phyloP scores from a whole-genome alignment of 768 basidiomycete genomes.

The Rhodotorula diobovata region DNA sequence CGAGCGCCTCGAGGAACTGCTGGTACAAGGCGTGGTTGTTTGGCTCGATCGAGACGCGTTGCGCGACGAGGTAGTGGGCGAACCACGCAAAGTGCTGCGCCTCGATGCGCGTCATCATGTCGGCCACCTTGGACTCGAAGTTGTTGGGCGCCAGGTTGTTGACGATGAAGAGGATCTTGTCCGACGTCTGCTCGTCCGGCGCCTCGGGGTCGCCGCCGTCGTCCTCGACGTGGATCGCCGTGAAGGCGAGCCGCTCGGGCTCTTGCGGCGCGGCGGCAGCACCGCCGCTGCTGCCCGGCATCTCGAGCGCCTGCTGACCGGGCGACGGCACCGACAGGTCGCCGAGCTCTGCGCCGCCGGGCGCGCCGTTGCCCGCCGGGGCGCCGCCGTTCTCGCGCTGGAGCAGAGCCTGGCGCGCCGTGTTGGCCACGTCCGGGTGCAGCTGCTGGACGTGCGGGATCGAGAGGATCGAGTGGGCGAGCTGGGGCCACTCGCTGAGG shows the following conservation, averaged over 20 bases:
- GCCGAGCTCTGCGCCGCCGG: conserved; percentile 40
- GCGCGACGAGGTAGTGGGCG: conserved; percentile 93
- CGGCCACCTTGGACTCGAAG: conserved; percentile 76
- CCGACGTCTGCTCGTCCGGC: conserved; percentile 81
- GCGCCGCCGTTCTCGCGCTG: conserved; percentile 34
- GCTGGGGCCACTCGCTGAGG: conserved; percentile 82
- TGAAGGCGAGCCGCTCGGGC: conserved; percentile 59
- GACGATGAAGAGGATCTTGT: conserved; percentile 93
- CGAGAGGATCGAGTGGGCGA: conserved; percentile 80
- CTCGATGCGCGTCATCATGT: conserved; percentile 79
- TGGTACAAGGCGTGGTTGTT: conserved; percentile 96
- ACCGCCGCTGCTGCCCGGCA: not conserved
- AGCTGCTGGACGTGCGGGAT: conserved; percentile 82
- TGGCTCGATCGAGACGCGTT: conserved; percentile 89
- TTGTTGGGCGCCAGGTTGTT: conserved; percentile 95
- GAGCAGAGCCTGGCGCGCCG: conserved; percentile 37
- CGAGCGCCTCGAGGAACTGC: conserved; percentile 81
- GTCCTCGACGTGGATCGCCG: conserved; percentile 67
- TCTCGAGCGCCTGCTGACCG: not conserved
- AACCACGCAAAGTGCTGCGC: conserved; percentile 89
- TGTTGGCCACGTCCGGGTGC: conserved; percentile 60
- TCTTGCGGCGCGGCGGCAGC: conserved; percentile 45
- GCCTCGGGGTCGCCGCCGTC: conserved; percentile 59
- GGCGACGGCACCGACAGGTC: conserved; percentile 11
- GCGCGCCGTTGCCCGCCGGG: conserved; percentile 24